Conservation (phyloP, 495 filamentous ascomycete genomes). For the Penicillium macrosclerotiorum region DNA sequence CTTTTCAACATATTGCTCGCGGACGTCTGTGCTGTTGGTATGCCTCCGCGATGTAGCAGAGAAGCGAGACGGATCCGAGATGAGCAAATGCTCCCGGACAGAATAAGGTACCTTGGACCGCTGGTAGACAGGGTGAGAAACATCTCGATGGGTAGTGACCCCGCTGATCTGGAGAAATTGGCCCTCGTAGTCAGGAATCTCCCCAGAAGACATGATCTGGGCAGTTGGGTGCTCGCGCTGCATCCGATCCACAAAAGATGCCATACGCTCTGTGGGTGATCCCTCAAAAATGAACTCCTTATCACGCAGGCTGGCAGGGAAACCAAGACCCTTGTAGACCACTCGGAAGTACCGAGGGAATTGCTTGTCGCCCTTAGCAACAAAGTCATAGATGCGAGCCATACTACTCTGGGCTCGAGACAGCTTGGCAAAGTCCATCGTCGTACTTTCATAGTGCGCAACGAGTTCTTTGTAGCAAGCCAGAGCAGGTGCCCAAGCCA, state of each 20-base stretch:
- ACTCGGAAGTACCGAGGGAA: slow-evolving; percentile 91
- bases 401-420: slow-evolving; percentile 86
- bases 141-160: slow-evolving; percentile 77
- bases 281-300: slow-evolving; percentile 94
- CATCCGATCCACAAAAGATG: slow-evolving; percentile 87
- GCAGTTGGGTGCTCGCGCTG: slow-evolving; percentile 87
- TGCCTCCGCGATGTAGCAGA: slow-evolving; percentile 67
- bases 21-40: slow-evolving; percentile 59
- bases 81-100: slow-evolving; percentile 80
- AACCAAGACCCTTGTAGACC: slow-evolving; percentile 86
- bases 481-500: slow-evolving; percentile 90
- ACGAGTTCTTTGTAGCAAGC: slow-evolving; percentile 88
- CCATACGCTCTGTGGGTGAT: slow-evolving; percentile 68
- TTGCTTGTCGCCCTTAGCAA: slow-evolving; percentile 73
- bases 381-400: slow-evolving; percentile 86
- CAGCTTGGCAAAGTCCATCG: slow-evolving; percentile 90
- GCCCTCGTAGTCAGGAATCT: slow-evolving; percentile 82
- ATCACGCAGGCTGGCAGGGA: slow-evolving; percentile 74
- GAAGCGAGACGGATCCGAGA: slow-evolving; percentile 69
- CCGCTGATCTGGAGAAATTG: slow-evolving; percentile 86
- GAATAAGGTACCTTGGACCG: slow-evolving; percentile 77
- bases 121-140: slow-evolving; percentile 83
- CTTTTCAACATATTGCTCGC: slow-evolving; percentile 81
- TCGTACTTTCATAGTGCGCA: slow-evolving; percentile 79
- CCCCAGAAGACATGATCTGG: slow-evolving; percentile 69